Conservation (phyloP, 129 eudicot species). For the Flaveria ramosissima region DNA sequence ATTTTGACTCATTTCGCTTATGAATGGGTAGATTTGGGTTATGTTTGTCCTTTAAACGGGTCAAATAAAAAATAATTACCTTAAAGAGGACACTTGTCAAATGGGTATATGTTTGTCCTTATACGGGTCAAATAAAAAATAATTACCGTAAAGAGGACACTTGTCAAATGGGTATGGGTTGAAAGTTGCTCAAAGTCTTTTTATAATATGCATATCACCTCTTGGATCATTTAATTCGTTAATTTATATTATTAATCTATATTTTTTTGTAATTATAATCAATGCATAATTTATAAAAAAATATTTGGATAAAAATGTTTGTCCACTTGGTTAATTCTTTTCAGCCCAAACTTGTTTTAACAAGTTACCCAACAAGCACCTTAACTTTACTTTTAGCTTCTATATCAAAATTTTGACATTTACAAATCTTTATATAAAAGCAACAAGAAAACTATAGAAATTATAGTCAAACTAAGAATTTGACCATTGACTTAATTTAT, state of each 20-base stretch:
- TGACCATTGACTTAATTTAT: neutral
- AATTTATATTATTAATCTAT: neutral
- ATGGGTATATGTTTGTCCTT: neutral
- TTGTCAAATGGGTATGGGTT: neutral
- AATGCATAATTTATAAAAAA: neutral
- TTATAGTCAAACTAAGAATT: conserved; percentile 2
- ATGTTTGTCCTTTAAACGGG: neutral
- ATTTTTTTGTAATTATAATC: neutral
- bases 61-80: neutral
- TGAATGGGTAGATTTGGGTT: neutral
- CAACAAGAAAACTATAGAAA: conserved; percentile 5
- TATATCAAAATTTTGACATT: too few relatives aligned
- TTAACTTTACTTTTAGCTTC: too few relatives aligned
- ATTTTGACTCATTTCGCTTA: neutral
- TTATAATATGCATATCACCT: neutral
- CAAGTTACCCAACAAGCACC: neutral
- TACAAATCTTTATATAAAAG: neutral
- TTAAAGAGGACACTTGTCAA: neutral
- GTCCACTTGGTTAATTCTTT: neutral
- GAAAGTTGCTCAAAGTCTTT: neutral
- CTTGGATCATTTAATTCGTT: neutral
- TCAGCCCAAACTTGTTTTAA: neutral
- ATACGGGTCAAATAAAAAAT: neutral
- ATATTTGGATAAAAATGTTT: neutral
- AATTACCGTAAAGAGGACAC: neutral